Conservation (phyloP, 768 basidiomycete genomes). For the Sporobolomyces pararoseus region DNA sequence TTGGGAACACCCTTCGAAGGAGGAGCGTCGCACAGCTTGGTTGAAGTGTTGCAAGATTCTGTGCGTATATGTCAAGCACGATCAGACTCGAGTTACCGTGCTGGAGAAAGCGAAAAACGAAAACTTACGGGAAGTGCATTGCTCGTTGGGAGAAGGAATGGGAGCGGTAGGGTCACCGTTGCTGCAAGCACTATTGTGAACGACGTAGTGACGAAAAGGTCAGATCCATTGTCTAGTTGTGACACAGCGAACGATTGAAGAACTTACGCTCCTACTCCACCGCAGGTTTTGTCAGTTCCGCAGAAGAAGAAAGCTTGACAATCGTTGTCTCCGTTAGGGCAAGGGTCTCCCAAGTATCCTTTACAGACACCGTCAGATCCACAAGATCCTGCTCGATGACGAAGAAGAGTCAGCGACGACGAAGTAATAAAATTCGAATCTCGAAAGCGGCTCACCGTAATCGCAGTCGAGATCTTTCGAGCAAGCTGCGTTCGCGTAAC, state of each 20-base stretch:
- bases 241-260: background rate
- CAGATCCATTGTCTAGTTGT: too few species aligned
- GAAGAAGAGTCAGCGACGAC: background rate
- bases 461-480: constrained; percentile 36
- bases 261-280: constrained; percentile 38
- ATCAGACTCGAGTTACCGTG: background rate
- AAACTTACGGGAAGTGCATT: constrained; percentile 35
- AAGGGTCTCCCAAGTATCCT: constrained; percentile 38
- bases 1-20: constrained; percentile 30
- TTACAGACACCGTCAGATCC: constrained; percentile 26
- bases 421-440: background rate
- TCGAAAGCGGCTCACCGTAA: constrained; percentile 43
- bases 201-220: too few species aligned
- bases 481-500: constrained; percentile 39
- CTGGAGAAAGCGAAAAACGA: background rate
- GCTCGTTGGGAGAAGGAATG: constrained; percentile 37
- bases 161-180: constrained; percentile 33
- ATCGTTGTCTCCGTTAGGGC: constrained; percentile 25
- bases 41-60: constrained; percentile 33
- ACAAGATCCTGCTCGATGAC: constrained; percentile 30
- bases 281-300: constrained; percentile 38
- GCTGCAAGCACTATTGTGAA: constrained; percentile 31
- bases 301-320: constrained; percentile 45
- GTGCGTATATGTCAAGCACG: background rate
- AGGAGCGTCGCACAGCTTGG: constrained; percentile 22